Conservation (phyloP, 148 eudicot species). For the Diospyros lotus region DNA sequence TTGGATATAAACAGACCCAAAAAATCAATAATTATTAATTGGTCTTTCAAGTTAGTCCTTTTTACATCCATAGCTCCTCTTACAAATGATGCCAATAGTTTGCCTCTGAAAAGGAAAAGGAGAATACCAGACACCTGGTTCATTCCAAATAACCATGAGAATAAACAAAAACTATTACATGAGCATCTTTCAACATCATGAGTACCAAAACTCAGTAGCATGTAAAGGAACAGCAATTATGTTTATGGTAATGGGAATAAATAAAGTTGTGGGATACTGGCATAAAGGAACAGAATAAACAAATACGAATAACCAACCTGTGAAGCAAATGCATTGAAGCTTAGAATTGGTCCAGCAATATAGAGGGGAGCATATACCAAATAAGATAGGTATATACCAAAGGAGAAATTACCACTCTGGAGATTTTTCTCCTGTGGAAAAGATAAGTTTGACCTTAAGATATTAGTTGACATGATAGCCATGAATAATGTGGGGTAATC, state of each 20-base stretch:
- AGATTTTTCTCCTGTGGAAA: constrained; percentile 65
- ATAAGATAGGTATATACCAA: constrained; percentile 70
- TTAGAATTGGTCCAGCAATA: constrained; percentile 88
- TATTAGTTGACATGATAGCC: neutral
- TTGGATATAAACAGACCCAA: neutral
- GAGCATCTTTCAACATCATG: neutral
- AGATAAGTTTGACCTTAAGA: neutral
- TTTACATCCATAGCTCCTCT: no score
- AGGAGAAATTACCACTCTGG: constrained; percentile 54
- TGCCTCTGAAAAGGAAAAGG: no score
- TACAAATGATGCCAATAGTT: no score
- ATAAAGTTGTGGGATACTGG: neutral
- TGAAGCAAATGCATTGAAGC: constrained; percentile 89
- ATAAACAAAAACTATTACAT: neutral
- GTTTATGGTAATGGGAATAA: neutral
- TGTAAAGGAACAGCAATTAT: neutral
- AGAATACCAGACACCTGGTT: no score
- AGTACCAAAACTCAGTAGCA: neutral
- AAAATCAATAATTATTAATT: neutral
- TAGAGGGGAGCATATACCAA: constrained; percentile 88
- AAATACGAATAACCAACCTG: constrained; percentile 50
- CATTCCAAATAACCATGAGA: neutral
- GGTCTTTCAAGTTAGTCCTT: neutral
- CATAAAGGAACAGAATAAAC: neutral
- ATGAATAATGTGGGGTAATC: neutral